Evolutionary conservation across 2,329 filamentous ascomycete genomes (phyloP).

Genomic region (Clonostachys chloroleuca): DNA sequence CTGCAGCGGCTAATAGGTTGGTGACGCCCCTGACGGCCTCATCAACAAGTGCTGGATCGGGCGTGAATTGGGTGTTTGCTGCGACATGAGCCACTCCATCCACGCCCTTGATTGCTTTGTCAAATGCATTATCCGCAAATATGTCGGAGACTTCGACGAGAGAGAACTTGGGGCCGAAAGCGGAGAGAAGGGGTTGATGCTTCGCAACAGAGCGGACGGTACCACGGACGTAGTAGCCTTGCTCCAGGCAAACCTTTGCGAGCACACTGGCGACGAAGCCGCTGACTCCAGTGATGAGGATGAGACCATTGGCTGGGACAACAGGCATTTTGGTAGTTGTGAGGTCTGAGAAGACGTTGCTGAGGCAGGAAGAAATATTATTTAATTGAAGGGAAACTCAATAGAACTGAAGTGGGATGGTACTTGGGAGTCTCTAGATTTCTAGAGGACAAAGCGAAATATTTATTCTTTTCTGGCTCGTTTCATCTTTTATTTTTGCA

Average conservation of each 20-base stretch:
- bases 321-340: too few relatives aligned
- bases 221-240: conserved; percentile 24
- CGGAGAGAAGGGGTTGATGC: neutral
- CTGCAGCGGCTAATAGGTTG: neutral
- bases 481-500: too few relatives aligned
- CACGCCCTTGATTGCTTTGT: neutral
- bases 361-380: too few relatives aligned
- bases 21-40: neutral
- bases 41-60: neutral
- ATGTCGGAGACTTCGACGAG: neutral
- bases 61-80: neutral
- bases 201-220: conserved; percentile 14
- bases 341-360: too few relatives aligned
- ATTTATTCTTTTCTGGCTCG: too few relatives aligned
- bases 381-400: too few relatives aligned
- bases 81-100: neutral
- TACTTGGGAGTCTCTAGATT: too few relatives aligned
- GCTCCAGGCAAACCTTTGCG: conserved; percentile 19
- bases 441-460: too few relatives aligned
- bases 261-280: conserved; percentile 24
- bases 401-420: too few relatives aligned
- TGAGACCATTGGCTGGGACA: conserved; percentile 1
- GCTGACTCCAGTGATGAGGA: conserved; percentile 26
- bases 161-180: neutral
- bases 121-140: conserved; percentile 3